Evolutionary conservation across 2,329 filamentous ascomycete genomes (phyloP).

Genomic region (Pyricularia sp.): DNA sequence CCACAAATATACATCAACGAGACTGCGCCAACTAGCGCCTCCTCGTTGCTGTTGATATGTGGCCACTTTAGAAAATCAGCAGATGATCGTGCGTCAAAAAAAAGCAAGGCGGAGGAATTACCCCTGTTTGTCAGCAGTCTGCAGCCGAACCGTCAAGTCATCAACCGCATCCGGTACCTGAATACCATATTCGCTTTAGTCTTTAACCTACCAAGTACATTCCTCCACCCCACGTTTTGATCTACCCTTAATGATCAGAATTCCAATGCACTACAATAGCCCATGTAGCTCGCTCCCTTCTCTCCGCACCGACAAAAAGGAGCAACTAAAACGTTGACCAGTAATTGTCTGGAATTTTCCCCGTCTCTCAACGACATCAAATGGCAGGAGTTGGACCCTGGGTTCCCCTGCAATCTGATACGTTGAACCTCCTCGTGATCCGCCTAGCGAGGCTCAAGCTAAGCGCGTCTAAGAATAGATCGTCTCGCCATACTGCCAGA

Average conservation of each 20-base stretch:
- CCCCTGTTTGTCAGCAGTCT: not conserved
- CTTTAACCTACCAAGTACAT: not conserved
- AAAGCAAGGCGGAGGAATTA: not conserved
- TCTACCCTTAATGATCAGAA: not conserved
- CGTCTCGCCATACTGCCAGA: not conserved
- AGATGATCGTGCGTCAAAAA: constrained; percentile 1
- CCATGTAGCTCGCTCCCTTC: not conserved
- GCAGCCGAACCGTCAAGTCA: not conserved
- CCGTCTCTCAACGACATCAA: not conserved
- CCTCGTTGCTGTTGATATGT: constrained; percentile 2
- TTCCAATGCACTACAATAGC: not conserved
- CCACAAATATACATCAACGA: not conserved
- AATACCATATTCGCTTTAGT: not conserved
- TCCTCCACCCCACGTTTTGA: not conserved
- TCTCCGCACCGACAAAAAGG: not conserved
- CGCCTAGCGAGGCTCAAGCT: not conserved
- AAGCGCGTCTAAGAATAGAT: not conserved
- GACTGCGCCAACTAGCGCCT: not conserved
- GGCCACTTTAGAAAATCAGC: constrained; percentile 5
- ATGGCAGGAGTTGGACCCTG: not conserved
- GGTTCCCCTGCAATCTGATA: not conserved
- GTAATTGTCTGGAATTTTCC: not conserved
- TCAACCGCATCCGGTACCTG: not conserved
- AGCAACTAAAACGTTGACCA: not conserved
- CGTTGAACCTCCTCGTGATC: not conserved